Base-by-base conservation (phyloP, 805 yeast genomes). In the Lipomyces starkeyi region DNA sequence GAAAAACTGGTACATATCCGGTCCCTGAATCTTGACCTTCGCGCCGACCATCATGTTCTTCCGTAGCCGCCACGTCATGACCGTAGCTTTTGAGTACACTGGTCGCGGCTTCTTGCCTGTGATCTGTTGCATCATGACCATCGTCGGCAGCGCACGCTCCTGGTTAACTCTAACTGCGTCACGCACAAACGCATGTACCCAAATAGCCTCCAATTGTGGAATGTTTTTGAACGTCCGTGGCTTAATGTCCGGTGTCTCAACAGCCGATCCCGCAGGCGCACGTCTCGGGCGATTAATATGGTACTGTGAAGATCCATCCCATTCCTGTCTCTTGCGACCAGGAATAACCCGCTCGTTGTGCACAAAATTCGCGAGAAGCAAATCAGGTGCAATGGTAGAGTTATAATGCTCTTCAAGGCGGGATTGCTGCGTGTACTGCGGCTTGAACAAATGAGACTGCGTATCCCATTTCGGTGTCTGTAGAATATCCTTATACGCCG, bases 31-130 rank as follows among this genome's bases (percentile, higher is more conserved):
- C 67, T 85, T 86, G 14, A 89, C 88, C 76, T 91, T 90, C 64
- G 96, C 97, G 63, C 99, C 99, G 87, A 96, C 90, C 61, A 89
- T 89, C 83, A 87, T 88, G 53, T 97, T 97, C 60, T 88, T 88
- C 79, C 98, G 87, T 64, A 93, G 84, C 73, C 88, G 88, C 97
- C 97, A 93, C 58, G 86, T 85, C 63, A 93, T 89, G 43, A 91
- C 91, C 79, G 92, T 92, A 9, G 91, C 84, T 76, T 86, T 90
- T 55, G 96, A 89, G 76, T 82, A 90, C 20, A 92, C 81, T 29
- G 89, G 85, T 69, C 83, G 81, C 52, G 98, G 93, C 78, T 92
- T 91, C 69, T 84, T 87, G 69, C 97, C 97, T n/a, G 99, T 94
- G 75, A 95, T 90, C 78, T 94, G 98, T 74, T 95, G 96, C 66